phyloP scores from a whole-genome alignment of 208 protist species.

The Strigomonas culicis region DNA sequence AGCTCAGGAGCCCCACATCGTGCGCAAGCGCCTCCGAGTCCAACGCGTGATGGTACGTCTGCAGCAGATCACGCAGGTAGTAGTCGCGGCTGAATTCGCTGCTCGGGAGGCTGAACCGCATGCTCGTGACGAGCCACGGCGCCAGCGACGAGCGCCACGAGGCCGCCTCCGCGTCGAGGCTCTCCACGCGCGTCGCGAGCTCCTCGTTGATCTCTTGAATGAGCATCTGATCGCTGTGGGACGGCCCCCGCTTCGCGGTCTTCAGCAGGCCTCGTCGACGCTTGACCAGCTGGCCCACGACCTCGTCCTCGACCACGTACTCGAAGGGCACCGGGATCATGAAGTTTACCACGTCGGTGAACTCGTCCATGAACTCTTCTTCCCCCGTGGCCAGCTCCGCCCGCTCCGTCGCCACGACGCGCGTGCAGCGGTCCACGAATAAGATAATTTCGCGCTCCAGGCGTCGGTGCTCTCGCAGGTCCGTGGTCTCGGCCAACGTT shows the following conservation, averaged over 20 bases:
- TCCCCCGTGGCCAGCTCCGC: constrained; percentile 31
- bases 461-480: constrained; percentile 5
- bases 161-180: constrained; percentile 20
- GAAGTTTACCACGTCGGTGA: constrained; percentile 36
- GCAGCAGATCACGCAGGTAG: constrained; percentile 23
- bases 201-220: constrained; percentile 36
- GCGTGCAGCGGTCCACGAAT: constrained; percentile 39
- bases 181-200: constrained; percentile 22
- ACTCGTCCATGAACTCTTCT: constrained; percentile 26
- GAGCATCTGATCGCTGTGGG: constrained; percentile 23
- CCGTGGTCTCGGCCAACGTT: constrained; percentile 13
- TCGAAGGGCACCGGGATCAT: constrained; percentile 52
- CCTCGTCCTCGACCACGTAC: constrained; percentile 46
- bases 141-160: constrained; percentile 18
- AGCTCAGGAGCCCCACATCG: constrained; percentile 19
- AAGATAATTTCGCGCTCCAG: constrained; percentile 31
- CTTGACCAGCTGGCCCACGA: constrained; percentile 27
- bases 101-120: background rate
- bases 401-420: constrained; percentile 23
- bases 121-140: constrained; percentile 2
- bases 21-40: constrained; percentile 10
- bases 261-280: constrained; percentile 18
- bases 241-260: constrained; percentile 13
- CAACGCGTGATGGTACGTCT: constrained; percentile 17
- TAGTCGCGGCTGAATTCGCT: background rate